Conservation (phyloP, 2,329 filamentous ascomycete species). For the Davidsoniella eucalypti region DNA sequence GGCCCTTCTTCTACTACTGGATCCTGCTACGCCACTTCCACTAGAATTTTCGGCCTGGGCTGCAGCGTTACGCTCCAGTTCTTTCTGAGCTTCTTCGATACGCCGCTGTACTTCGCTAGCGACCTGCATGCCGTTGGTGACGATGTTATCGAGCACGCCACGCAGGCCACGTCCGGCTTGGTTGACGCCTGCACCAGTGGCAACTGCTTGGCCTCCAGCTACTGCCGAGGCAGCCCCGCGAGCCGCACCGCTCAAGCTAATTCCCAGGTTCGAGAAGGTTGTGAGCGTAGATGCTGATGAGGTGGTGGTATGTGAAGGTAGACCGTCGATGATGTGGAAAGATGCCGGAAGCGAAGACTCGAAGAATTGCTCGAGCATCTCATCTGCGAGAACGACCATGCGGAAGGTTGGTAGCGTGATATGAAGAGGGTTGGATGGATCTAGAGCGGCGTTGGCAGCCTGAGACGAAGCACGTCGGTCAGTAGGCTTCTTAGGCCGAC, state of each 20-base stretch:
- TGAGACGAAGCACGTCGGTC: constrained; percentile 52
- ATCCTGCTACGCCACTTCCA: constrained; percentile 8
- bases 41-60: constrained; percentile 42
- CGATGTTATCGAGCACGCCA: constrained; percentile 91
- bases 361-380: constrained; percentile 91
- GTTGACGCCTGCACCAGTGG: constrained; percentile 22
- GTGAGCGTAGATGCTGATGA: constrained; percentile 49
- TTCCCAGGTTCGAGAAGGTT: constrained; percentile 62
- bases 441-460: constrained; percentile 74
- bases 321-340: constrained; percentile 66
- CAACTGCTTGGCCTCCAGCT: neutral
- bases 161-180: constrained; percentile 57
- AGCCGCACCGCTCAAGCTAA: constrained; percentile 20
- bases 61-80: constrained; percentile 65
- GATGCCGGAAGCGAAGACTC: constrained; percentile 88
- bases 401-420: constrained; percentile 96
- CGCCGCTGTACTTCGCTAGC: constrained; percentile 79
- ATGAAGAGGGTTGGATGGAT: constrained; percentile 82
- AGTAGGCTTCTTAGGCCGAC: constrained; percentile 14
- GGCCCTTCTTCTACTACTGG: constrained; percentile 22
- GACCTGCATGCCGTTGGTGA: constrained; percentile 92
- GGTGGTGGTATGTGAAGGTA: constrained; percentile 21
- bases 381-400: constrained; percentile 95
- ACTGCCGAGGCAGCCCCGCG: constrained; percentile 13
- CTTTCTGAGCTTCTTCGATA: constrained; percentile 90